phyloP scores from a whole-genome alignment of 2,329 filamentous ascomycete species.

The Raffaelea deltoideospora region DNA sequence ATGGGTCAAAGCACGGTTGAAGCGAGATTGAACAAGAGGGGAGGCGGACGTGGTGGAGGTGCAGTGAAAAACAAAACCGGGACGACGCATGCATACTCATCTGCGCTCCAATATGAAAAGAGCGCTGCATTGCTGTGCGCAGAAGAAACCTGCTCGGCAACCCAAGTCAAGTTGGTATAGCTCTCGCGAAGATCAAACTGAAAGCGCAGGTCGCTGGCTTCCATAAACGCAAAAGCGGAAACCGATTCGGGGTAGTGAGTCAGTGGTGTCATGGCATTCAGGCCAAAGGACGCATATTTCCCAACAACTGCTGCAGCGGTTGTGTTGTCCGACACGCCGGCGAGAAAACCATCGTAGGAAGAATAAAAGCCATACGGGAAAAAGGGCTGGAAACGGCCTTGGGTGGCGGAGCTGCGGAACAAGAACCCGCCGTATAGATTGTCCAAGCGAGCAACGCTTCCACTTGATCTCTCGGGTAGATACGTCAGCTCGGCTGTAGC shows the following conservation, averaged over 20 bases:
- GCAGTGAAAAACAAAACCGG: slow-evolving; percentile 1
- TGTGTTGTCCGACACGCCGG: slow-evolving; percentile 18
- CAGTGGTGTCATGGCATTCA: slow-evolving; percentile 30
- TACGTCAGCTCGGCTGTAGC: slow-evolving; percentile 22
- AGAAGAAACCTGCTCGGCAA: slow-evolving; percentile 21
- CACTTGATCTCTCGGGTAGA: slow-evolving; percentile 27
- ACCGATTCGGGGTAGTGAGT: slow-evolving; percentile 22
- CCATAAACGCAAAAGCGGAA: slow-evolving; percentile 23
- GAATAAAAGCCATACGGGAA: slow-evolving; percentile 30
- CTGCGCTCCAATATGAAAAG: slow-evolving; percentile 29
- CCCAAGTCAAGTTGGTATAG: slow-evolving; percentile 27
- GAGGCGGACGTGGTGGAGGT: too few relatives aligned
- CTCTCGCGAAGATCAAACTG: slow-evolving; percentile 29
- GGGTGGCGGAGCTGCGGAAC: slow-evolving; percentile 21
- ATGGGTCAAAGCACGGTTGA: too few relatives aligned
- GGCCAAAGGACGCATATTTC: slow-evolving; percentile 20
- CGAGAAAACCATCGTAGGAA: slow-evolving; percentile 26
- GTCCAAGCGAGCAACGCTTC: slow-evolving; percentile 30
- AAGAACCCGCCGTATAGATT: slow-evolving; percentile 27
- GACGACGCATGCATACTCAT: slow-evolving; percentile 20
- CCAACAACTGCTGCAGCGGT: slow-evolving; percentile 14
- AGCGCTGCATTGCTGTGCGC: slow-evolving; percentile 24
- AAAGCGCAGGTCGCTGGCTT: slow-evolving; percentile 21
- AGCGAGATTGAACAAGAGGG: too few relatives aligned
- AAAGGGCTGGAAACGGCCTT: slow-evolving; percentile 21